A percentile compares a stretch with the other conserved stretches of the same genome.
Evolutionary conservation across 108 stramenopile species (phyloP).

Genomic region (Heterococcus sp.): DNA sequence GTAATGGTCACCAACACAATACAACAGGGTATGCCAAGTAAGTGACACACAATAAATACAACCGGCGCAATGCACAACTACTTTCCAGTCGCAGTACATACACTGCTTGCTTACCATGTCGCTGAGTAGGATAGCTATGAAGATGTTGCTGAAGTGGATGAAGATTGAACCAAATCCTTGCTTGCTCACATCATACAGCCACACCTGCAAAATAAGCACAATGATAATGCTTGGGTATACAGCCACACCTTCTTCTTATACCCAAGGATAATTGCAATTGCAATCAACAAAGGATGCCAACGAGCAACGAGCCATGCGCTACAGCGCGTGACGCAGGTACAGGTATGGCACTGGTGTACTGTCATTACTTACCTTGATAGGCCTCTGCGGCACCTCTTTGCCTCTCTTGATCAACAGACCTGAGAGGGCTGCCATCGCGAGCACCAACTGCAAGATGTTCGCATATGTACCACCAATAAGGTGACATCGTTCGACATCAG

Average conservation of each 20-base stretch:
- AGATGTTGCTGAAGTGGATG: constrained; percentile 32
- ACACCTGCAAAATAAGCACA: constrained; percentile 6
- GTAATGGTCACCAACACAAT: neutral
- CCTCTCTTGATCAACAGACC: neutral
- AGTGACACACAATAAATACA: neutral
- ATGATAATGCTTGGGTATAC: too few species aligned
- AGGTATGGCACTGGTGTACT: too few species aligned
- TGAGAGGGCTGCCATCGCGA: neutral
- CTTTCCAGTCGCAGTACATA: neutral
- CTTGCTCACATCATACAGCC: constrained; percentile 42
- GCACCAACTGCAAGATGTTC: neutral
- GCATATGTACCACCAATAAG: neutral
- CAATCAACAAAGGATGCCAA: too few species aligned
- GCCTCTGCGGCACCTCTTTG: neutral
- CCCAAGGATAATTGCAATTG: too few species aligned
- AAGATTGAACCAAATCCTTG: constrained; percentile 34
- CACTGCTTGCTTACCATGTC: neutral
- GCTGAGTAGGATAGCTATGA: constrained; percentile 14
- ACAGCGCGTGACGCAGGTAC: too few species aligned
- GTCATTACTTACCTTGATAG: neutral
- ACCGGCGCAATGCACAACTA: neutral
- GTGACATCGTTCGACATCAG: neutral
- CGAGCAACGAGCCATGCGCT: too few species aligned
- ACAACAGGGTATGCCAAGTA: neutral
- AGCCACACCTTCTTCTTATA: too few species aligned